These are phyloP conservation scores for Ananas comosus DNA, from an alignment of 176 grass and related monocot genomes.

Conservation along the genomic window DNA sequence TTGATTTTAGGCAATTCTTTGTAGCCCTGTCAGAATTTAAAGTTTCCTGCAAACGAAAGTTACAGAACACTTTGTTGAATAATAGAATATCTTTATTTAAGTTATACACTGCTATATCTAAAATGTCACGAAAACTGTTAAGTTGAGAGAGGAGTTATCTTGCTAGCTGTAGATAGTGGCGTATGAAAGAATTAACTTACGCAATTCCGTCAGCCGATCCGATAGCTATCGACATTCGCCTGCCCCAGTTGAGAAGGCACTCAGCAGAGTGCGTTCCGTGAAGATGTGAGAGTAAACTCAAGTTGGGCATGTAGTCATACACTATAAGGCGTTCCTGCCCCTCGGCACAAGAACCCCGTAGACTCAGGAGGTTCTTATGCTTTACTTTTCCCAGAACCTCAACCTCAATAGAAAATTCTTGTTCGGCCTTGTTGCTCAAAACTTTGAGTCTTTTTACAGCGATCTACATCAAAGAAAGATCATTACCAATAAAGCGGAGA, in stretches of 20 bases:
- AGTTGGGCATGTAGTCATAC: slow-evolving; percentile 27
- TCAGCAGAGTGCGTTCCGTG: slow-evolving; percentile 19
- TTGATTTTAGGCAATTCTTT: no score
- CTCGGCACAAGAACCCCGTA: slow-evolving; percentile 29
- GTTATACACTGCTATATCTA: neutral
- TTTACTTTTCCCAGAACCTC: slow-evolving; percentile 18
- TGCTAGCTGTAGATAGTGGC: no score
- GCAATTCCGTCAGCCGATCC: slow-evolving; percentile 23
- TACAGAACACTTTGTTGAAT: neutral
- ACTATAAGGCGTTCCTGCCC: slow-evolving; percentile 26
- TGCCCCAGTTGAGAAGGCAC: slow-evolving; percentile 19
- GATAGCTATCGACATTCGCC: slow-evolving; percentile 16
- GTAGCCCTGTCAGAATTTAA: no score
- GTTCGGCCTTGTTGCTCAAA: slow-evolving; percentile 12
- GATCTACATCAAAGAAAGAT: slow-evolving; percentile 13
- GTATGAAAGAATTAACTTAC: slow-evolving; percentile 15
- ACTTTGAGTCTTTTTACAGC: slow-evolving; percentile 30
- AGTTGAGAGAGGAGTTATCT: no score
- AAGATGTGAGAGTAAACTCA: slow-evolving; percentile 24
- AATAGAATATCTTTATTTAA: neutral
- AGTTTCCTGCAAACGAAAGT: no score
- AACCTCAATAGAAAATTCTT: slow-evolving; percentile 12
- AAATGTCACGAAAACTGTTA: no score
- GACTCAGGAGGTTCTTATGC: slow-evolving; percentile 23
- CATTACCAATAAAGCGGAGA: neutral